Conservation (phyloP, 495 filamentous ascomycete genomes). For the Podospora conica region DNA sequence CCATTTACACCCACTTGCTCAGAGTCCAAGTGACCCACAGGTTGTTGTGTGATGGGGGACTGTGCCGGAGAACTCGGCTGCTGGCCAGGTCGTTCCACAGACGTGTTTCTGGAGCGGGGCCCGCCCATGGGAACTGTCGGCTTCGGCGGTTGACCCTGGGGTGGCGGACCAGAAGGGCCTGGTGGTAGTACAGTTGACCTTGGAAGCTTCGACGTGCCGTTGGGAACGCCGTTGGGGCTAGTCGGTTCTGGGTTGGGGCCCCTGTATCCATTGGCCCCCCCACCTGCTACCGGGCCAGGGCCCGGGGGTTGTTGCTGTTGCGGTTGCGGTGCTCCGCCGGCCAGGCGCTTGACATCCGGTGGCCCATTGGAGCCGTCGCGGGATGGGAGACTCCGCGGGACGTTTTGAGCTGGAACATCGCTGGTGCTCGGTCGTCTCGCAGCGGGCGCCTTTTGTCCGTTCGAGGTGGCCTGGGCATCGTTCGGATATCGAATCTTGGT, state of each 20-base stretch:
- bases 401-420: constrained; percentile 25
- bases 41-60: constrained; percentile 51
- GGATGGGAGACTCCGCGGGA: constrained; percentile 41
- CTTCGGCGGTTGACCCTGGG: constrained; percentile 76
- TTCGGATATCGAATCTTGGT: constrained; percentile 92
- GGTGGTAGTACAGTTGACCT: constrained; percentile 59
- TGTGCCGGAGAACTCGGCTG: constrained; percentile 38
- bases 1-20: constrained; percentile 47
- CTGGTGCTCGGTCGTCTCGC: constrained; percentile 34
- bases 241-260: constrained; percentile 29
- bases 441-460: constrained; percentile 28
- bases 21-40: constrained; percentile 33
- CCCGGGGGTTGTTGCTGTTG: neutral
- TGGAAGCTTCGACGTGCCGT: constrained; percentile 53
- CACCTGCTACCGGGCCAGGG: constrained; percentile 40
- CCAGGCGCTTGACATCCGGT: constrained; percentile 50
- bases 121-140: constrained; percentile 39
- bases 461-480: constrained; percentile 54
- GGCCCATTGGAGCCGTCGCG: constrained; percentile 58
- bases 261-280: constrained; percentile 33
- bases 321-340: constrained; percentile 41
- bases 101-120: constrained; percentile 34
- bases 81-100: constrained; percentile 34
- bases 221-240: constrained; percentile 23
- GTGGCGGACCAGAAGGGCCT: constrained; percentile 75